Conservation (phyloP, 306 rosid genomes). For the Medicago lupulina region DNA sequence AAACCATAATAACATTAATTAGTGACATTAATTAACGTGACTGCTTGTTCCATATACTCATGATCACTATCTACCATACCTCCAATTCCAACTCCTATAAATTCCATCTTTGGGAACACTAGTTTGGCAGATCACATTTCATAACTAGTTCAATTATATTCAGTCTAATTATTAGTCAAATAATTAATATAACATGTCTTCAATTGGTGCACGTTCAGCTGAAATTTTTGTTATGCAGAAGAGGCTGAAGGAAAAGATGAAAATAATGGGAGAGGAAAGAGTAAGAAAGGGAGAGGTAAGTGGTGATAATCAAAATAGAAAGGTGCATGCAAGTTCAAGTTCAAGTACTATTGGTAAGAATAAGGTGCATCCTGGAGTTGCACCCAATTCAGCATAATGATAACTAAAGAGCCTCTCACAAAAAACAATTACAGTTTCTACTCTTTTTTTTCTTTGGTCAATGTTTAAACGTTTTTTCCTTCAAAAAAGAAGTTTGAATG, state of each 20-base stretch:
- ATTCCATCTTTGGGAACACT: constrained; percentile 14
- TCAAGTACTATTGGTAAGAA: constrained; percentile 32
- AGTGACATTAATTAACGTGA: not conserved
- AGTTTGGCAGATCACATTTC: constrained; percentile 12
- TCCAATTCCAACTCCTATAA: constrained; percentile 43
- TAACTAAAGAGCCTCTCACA: not conserved
- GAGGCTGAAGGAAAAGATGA: constrained; percentile 50
- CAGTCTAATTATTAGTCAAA: not conserved
- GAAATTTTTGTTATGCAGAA: constrained; percentile 45
- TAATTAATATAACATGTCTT: constrained; percentile 40
- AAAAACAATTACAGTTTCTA: not conserved
- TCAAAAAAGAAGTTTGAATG: not conserved
- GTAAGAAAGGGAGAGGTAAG: constrained; percentile 26
- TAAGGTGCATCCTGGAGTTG: constrained; percentile 43
- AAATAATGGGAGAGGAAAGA: constrained; percentile 51
- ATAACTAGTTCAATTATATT: not conserved
- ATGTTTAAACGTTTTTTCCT: not conserved
- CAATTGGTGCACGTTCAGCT: constrained; percentile 58
- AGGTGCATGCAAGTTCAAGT: not conserved
- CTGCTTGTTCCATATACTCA: constrained; percentile 16
- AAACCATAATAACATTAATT: constrained; percentile 22
- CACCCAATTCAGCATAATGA: constrained; percentile 7
- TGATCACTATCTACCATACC: not conserved
- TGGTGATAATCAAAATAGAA: constrained; percentile 39
- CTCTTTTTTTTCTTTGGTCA: not conserved